phyloP scores from a whole-genome alignment of 192 early-diverging fungal genomes.

The Backusella tarrabulga region DNA sequence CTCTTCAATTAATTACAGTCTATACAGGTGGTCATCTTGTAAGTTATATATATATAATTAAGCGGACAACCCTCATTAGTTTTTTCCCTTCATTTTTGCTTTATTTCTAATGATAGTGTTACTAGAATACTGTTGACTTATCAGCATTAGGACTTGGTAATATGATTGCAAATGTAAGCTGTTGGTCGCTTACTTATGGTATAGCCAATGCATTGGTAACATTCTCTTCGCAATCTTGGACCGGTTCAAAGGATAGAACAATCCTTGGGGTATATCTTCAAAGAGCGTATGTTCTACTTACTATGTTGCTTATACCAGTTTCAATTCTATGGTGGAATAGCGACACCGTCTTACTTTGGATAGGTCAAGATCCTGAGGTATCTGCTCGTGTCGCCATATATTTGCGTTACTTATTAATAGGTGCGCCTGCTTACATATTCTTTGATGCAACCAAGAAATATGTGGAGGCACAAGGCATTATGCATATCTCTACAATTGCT shows the following conservation, averaged over 20 bases:
- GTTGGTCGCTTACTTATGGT: conserved; percentile 65
- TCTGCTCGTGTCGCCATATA: conserved; percentile 63
- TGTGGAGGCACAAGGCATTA: conserved; percentile 87
- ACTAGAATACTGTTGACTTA: conserved; percentile 52
- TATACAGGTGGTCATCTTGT: conserved; percentile 28
- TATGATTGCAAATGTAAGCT: conserved; percentile 70
- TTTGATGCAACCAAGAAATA: conserved; percentile 86
- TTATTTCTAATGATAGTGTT: background rate
- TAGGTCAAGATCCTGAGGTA: conserved; percentile 73
- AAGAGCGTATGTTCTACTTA: conserved; percentile 79
- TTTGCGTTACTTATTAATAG: conserved; percentile 63
- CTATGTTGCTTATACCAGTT: conserved; percentile 69
- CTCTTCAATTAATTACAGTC: conserved; percentile 19
- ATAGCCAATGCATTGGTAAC: conserved; percentile 73
- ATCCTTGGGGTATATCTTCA: conserved; percentile 74
- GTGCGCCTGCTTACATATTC: conserved; percentile 70
- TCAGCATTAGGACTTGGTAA: conserved; percentile 66
- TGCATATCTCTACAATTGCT: conserved; percentile 79
- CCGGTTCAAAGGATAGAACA: conserved; percentile 58
- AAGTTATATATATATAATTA: conserved; percentile 16
- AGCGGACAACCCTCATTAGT: no score
- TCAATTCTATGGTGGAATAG: conserved; percentile 66
- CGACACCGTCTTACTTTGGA: conserved; percentile 61
- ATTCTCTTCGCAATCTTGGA: conserved; percentile 69
- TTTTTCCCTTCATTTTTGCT: no score